Evolutionary conservation across 257 asterid genomes (phyloP).

Genomic region (Buddleja alternifolia): DNA sequence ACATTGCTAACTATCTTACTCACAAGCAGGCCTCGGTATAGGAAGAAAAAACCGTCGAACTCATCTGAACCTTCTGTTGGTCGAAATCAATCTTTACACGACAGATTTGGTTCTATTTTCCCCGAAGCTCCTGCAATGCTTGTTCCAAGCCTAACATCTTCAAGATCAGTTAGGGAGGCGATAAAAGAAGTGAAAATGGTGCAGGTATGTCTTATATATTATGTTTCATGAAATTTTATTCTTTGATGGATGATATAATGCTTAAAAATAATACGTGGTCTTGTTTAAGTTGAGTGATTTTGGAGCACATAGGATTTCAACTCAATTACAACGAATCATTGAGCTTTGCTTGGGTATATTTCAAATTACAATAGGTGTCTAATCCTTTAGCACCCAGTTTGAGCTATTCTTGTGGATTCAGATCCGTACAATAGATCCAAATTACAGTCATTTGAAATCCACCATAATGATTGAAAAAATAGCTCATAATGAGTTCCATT

Average conservation of each 20-base stretch:
- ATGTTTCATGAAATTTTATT: neutral
- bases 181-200: slow-evolving; percentile 94
- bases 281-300: too few species aligned
- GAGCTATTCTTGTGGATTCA: too few species aligned
- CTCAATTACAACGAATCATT: too few species aligned
- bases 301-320: too few species aligned
- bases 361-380: too few species aligned
- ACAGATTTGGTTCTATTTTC: slow-evolving; percentile 40
- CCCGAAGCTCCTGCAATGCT: slow-evolving; percentile 65
- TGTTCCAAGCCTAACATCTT: slow-evolving; percentile 69
- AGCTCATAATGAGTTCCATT: neutral
- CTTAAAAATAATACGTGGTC: neutral
- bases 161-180: slow-evolving; percentile 86
- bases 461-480: neutral
- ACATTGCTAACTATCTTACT: slow-evolving; percentile 31
- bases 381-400: too few species aligned
- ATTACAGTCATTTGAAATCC: too few species aligned
- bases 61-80: slow-evolving; percentile 57
- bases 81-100: slow-evolving; percentile 48
- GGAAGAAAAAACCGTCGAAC: slow-evolving; percentile 52
- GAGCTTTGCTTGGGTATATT: too few species aligned
- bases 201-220: slow-evolving; percentile 55
- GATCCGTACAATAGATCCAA: too few species aligned
- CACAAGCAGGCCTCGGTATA: slow-evolving; percentile 73
- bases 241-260: neutral